Conservation (phyloP, 2,329 filamentous ascomycete genomes). For the Aspergillus versicolor region DNA sequence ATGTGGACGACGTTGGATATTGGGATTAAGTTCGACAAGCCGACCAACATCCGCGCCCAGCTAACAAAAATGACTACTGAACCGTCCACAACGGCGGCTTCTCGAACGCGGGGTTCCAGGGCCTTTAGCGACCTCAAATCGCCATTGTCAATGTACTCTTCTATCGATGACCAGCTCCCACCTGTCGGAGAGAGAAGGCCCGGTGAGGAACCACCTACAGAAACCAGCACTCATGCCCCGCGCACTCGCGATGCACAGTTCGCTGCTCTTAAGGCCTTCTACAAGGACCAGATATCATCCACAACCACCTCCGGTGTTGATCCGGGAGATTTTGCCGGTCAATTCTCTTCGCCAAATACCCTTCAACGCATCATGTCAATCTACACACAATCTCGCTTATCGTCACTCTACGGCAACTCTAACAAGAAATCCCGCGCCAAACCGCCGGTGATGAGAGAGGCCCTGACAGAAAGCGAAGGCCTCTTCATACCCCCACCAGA, state of each 20-base stretch:
- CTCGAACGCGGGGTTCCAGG: constrained; percentile 39
- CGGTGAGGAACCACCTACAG: constrained; percentile 31
- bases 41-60: constrained; percentile 81
- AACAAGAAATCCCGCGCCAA: constrained; percentile 67
- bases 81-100: constrained; percentile 21
- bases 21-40: constrained; percentile 84
- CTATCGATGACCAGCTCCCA: constrained; percentile 33
- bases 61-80: constrained; percentile 64
- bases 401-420: constrained; percentile 50
- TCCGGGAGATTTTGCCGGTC: constrained; percentile 48
- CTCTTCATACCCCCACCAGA: constrained; percentile 63
- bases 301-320: constrained; percentile 58
- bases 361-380: constrained; percentile 88
- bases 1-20: constrained; percentile 90
- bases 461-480: constrained; percentile 68
- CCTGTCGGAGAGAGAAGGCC: constrained; percentile 24
- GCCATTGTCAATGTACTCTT: constrained; percentile 36
- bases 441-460: constrained; percentile 76
- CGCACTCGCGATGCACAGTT: constrained; percentile 71
- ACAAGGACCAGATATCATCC: constrained; percentile 69
- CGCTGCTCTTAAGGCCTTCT: constrained; percentile 73
- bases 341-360: constrained; percentile 73
- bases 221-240: constrained; percentile 22
- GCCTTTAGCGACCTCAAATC: constrained; percentile 39
- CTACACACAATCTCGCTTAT: constrained; percentile 64